Percentiles rank a stretch among this genome's conserved stretches.
Evolutionary conservation across 352 stramenopile species (phyloP).

Genomic region (Phytophthora melonis): DNA sequence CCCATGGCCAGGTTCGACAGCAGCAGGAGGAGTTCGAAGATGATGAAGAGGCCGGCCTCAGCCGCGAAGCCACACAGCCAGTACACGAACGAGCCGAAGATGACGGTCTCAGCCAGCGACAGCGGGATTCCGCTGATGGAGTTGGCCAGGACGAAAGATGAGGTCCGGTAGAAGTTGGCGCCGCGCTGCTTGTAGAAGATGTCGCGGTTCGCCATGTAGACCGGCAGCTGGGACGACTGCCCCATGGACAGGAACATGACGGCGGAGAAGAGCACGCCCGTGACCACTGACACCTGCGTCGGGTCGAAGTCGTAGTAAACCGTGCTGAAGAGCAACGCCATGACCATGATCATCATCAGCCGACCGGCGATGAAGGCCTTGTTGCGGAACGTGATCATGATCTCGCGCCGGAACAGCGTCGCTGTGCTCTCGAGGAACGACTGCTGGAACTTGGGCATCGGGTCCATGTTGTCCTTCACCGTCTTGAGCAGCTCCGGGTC

Average conservation of each 20-base stretch:
- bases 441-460: constrained; percentile 44
- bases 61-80: constrained; percentile 2
- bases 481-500: constrained; percentile 23
- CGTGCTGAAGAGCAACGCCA: constrained; percentile 53
- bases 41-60: not conserved
- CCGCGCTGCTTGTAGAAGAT: constrained; percentile 88
- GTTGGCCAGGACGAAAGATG: constrained; percentile 65
- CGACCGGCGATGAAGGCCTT: constrained; percentile 47
- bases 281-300: constrained; percentile 46
- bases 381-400: constrained; percentile 70
- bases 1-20: constrained; percentile 3
- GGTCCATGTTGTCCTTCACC: constrained; percentile 23
- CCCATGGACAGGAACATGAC: constrained; percentile 83
- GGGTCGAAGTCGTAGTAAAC: constrained; percentile 56
- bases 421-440: constrained; percentile 43
- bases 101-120: constrained; percentile 8
- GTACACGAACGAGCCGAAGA: constrained; percentile 6
- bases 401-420: constrained; percentile 51
- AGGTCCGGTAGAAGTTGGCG: constrained; percentile 68
- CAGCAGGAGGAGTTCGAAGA: constrained; percentile 1
- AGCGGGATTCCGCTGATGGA: constrained; percentile 35
- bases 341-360: constrained; percentile 50
- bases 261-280: constrained; percentile 77
- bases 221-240: constrained; percentile 23
- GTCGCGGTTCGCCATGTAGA: constrained; percentile 34